Conservation (phyloP, 148 eudicot genomes). For the Gaultheria prostrata region DNA sequence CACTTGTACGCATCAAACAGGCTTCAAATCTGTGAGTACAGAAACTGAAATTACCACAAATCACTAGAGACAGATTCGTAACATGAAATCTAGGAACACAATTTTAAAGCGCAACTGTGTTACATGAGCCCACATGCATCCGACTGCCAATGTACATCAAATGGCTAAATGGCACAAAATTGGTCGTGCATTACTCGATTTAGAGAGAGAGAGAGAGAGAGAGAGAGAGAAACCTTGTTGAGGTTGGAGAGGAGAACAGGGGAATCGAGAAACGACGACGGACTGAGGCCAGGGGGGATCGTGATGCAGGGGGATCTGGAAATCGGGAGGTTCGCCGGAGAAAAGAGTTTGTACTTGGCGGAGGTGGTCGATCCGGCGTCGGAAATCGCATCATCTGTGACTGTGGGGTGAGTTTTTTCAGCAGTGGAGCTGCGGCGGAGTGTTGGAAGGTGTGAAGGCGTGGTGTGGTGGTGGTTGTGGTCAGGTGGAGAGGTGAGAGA, state of each 20-base stretch:
- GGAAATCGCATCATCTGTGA: constrained; percentile 19
- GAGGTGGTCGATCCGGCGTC: constrained; percentile 25
- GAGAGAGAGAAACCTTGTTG: constrained; percentile 58
- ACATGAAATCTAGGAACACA: too few relatives aligned
- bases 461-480: constrained; percentile 14
- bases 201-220: background rate
- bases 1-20: too few relatives aligned
- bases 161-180: too few relatives aligned
- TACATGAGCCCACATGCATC: too few relatives aligned
- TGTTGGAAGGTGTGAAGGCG: constrained; percentile 7
- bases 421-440: background rate
- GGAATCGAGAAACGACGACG: constrained; percentile 92
- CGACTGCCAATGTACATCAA: too few relatives aligned
- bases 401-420: background rate
- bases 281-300: constrained; percentile 84
- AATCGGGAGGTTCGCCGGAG: constrained; percentile 94
- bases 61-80: background rate
- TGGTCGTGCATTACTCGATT: too few relatives aligned
- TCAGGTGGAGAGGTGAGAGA: background rate
- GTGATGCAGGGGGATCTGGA: constrained; percentile 66
- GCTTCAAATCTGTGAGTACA: background rate
- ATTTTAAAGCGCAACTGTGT: too few relatives aligned
- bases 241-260: constrained; percentile 88
- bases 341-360: constrained; percentile 74
- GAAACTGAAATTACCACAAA: background rate